Base-by-base conservation (phyloP, 306 rosid species). In the Phaseolus lunatus region DNA sequence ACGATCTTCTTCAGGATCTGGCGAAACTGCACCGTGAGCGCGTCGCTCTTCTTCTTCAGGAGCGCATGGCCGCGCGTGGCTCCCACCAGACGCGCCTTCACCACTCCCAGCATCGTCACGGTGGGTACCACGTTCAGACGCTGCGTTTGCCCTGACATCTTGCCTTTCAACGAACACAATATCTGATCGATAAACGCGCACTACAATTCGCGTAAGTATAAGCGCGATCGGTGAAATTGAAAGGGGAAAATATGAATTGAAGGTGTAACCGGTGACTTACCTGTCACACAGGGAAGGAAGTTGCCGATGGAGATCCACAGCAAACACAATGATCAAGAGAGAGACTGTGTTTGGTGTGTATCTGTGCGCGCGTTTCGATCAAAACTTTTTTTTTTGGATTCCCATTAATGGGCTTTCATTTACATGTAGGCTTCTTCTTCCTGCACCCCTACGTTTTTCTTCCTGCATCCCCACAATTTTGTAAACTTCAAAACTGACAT, bases 61-160 rank as follows among this genome's bases (percentile, higher is more conserved):
- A 94, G 94, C 20, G 98, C 98, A 61, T 94, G 98, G 18, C 98
- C 98, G 70, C 98, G 85, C 2, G 98, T 94, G 1, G 98, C 97
- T 37, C 98, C 98, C 0, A 94, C 77, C 47, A 94, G 84, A 43
- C 97, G 97, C 9, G 96, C 96, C 76, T 94, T 94, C 88, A 92
- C 67, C 44, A 84, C 88, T 39, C 96, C 96, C 62, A 94, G 94
- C 96, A 86, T 85, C 7, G 98, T 94, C n/a, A 94, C 96, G 3
- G 98, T 94, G 78, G 98, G 98, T 62, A 94, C 98, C 83, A 94
- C 97, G 86, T 49, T 94, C 87, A 94, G 84, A 65, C 98, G 97
- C 82, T 94, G 96, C 78, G 77, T 81, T 86, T 94, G 98, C 64
- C 98, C 96, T 3, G 97, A 89, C 98, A 91, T 92, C 18, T 27